Evolutionary conservation across 441 rosid genomes (phyloP), one percentile per base, ranked within the genome.

Genomic region (Erysimum cheiri): DNA sequence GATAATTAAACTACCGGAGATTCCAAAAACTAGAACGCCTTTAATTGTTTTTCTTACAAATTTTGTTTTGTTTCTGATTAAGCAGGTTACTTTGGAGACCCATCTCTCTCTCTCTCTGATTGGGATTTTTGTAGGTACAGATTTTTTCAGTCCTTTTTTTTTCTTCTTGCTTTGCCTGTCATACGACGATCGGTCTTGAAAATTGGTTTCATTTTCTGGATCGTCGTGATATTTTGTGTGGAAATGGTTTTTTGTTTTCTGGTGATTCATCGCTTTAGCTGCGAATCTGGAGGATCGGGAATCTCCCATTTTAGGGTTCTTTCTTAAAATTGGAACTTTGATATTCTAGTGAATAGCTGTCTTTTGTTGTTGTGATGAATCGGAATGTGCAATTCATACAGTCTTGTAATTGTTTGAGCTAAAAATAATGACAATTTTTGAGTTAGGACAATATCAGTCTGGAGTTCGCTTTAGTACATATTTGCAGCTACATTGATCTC

Each of bases 121-220:
- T 71, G 15, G 53, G 64, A 63, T 43, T 62, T 8, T 53, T 53
- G 11, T 44, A 1, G 67, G 72, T 73, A 66, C 8, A 5, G 24
- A 33, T 32, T 40, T 35, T 39, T 59, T 67, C 24, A 7, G 13
- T 35, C 17, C 3, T 40, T 0, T 57, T 10, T 1, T 8, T 0
- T 1, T 3, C 7, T 58, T 4, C 15, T 31, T 4, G 9, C 10
- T 24, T 57, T 26, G 33, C 31, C 0, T 29, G 17, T 0, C 17
- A 3, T 3, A 10, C 12, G 60, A 44, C n/a, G 40, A 65, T 73
- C 72, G 62, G 67, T 73, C 68, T 67, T 33, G 10, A 17, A 10
- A 26, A 73, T 60, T 67, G 46, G 19, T 66, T 58, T 58, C 44
- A 31, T 49, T 59, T 52, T 50, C 5, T 66, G 47, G 77, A 50